phyloP scores from a whole-genome alignment of 2,329 filamentous ascomycete genomes.

The Arthrobotrys megalospora region DNA sequence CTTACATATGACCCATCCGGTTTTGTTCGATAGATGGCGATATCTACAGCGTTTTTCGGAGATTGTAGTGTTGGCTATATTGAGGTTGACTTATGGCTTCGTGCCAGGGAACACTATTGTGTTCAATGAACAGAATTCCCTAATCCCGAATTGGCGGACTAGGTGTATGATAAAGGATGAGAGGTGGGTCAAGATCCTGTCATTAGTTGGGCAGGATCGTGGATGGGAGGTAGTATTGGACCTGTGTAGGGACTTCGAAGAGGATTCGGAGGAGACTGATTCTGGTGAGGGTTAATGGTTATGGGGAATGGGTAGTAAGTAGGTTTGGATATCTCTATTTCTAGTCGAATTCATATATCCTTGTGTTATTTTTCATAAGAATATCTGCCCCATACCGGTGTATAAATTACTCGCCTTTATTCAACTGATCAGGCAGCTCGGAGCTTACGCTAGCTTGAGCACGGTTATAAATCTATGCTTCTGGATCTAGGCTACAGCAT shows the following conservation, averaged over 20 bases:
- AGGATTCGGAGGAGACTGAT: conserved; percentile 35
- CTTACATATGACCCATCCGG: conserved; percentile 49
- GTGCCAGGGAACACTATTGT: conserved; percentile 24
- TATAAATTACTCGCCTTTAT: neutral
- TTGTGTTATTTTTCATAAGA: conserved; percentile 1
- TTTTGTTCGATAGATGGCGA: conserved; percentile 42
- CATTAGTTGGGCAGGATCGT: conserved; percentile 34
- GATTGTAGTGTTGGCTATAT: conserved; percentile 45
- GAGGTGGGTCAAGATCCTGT: conserved; percentile 42
- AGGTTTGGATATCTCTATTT: conserved; percentile 16
- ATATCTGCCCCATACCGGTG: neutral
- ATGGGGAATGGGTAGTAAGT: neutral
- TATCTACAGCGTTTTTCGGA: conserved; percentile 54
- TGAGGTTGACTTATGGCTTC: conserved; percentile 37
- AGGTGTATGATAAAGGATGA: conserved; percentile 55
- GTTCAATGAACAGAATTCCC: conserved; percentile 32
- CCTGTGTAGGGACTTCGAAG: conserved; percentile 35
- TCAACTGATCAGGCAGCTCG: neutral
- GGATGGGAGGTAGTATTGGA: conserved; percentile 55
- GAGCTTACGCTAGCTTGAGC: too few species aligned
- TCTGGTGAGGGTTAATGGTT: conserved; percentile 22
- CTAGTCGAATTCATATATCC: conserved; percentile 8
- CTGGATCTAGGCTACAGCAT: conserved; percentile 8
- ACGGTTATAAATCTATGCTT: neutral
- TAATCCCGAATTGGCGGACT: conserved; percentile 47